Conservation (phyloP, 768 basidiomycete genomes). For the Albatrellus ellisii region DNA sequence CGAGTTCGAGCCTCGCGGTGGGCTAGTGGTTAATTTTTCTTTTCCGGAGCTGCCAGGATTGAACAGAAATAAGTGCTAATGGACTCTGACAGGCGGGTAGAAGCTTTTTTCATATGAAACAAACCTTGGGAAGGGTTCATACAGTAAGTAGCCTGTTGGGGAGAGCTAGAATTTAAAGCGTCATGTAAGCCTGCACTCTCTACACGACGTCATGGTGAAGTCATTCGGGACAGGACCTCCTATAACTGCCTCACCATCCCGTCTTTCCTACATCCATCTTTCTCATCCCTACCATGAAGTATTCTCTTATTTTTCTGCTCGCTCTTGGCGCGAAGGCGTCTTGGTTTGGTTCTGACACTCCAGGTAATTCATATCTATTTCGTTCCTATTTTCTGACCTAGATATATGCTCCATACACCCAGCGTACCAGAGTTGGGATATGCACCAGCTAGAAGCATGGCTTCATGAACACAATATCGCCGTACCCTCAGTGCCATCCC, state of each 20-base stretch:
- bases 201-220: constrained; percentile 2
- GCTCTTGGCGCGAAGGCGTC: constrained; percentile 21
- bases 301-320: constrained; percentile 18
- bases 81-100: too few relatives aligned
- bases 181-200: background rate
- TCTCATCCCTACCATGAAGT: constrained; percentile 7
- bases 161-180: too few relatives aligned
- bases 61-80: too few relatives aligned
- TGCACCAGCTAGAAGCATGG: constrained; percentile 4
- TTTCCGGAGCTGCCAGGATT: too few relatives aligned
- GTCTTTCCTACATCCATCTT: background rate
- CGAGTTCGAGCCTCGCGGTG: too few relatives aligned
- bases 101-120: too few relatives aligned
- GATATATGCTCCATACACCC: constrained; percentile 22
- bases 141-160: too few relatives aligned
- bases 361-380: constrained; percentile 40
- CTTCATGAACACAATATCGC: constrained; percentile 1
- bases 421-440: constrained; percentile 20
- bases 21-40: too few relatives aligned
- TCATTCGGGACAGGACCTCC: background rate
- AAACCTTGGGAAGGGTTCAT: too few relatives aligned
- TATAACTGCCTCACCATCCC: background rate
- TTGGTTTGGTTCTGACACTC: constrained; percentile 21
- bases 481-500: constrained; percentile 17
- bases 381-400: too few relatives aligned